Base-by-base conservation (phyloP, 176 grass and related monocot species). In the Poa annua region DNA sequence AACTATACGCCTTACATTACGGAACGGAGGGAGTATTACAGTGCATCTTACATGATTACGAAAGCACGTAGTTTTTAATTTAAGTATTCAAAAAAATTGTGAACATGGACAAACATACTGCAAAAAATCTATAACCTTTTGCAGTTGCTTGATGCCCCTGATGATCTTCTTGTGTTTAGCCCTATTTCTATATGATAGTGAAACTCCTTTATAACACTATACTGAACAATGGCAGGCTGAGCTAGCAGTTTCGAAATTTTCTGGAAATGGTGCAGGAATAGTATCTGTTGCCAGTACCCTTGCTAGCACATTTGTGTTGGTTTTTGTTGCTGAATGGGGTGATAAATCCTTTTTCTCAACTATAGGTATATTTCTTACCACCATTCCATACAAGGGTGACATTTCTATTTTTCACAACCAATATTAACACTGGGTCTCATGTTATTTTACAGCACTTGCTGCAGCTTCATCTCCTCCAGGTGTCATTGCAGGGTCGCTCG, bases 341-440 rank as follows among this genome's bases (percentile, higher is more conserved):
- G 96, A 98, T 79, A 98, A 95, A 84, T 98, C 96, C 17, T 98
- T 98, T 88, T 98, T 98, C 78, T 98, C 96, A 54, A 98, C 96
- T 49, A 89, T 98, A 82, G 95, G 95, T 97, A 90, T 20, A 41
- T 51, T 41, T 66, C 57, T 60, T 67, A 73, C 56, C 38, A 33
- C 20, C 4, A 9, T 41, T 22, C 73, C 72, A 41, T 57, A 29
- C 20, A 73, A 65, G 52, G 4, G 3, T 68, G 2, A 29, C 21
- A 79, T 60, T 52, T 80, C n/a, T 83, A 15, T 77, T 8, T 63
- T 63, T 59, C 21, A 63, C 21, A 71, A 42, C 39, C 21, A 87
- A 75, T 16, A 88, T 33, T 81, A 16, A 88, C 24, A 48, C 9
- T 57, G 21, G 7, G 81, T 80, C 72, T 60, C n/a, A 33, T 90